Conservation (phyloP, 352 stramenopile species). For the Phytopythium mirpurense region DNA sequence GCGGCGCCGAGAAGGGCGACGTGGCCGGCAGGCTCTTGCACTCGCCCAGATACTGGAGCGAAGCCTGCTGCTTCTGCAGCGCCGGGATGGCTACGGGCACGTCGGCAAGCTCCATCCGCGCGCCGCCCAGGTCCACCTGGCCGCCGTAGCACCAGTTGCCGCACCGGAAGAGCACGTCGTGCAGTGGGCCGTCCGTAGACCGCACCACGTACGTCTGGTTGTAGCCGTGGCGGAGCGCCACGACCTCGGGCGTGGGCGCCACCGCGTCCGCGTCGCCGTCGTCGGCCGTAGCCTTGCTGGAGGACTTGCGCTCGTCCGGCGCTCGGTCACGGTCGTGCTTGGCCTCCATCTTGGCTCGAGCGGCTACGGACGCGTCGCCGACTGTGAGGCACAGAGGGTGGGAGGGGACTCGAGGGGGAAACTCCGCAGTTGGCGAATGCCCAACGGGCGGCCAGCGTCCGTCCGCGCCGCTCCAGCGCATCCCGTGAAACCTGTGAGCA, state of each 20-base stretch:
- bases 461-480: neutral
- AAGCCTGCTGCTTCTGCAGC: conserved; percentile 92
- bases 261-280: conserved; percentile 36
- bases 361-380: neutral
- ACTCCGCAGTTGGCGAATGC: neutral
- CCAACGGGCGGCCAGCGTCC: neutral
- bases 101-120: conserved; percentile 81
- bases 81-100: conserved; percentile 88
- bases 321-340: conserved; percentile 30
- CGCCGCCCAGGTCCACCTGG: conserved; percentile 81
- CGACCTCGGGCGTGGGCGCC: conserved; percentile 51
- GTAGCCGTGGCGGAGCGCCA: conserved; percentile 85
- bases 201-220: conserved; percentile 92
- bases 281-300: conserved; percentile 18
- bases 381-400: neutral
- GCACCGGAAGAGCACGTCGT: conserved; percentile 92
- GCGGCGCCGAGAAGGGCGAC: conserved; percentile 63
- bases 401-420: neutral
- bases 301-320: conserved; percentile 16
- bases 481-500: neutral
- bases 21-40: conserved; percentile 68
- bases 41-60: conserved; percentile 90
- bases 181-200: conserved; percentile 44
- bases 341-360: conserved; percentile 42
- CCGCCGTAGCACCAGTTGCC: conserved; percentile 95